Base-by-base conservation (phyloP, 306 rosid species). In the Canavalia gladiata region DNA sequence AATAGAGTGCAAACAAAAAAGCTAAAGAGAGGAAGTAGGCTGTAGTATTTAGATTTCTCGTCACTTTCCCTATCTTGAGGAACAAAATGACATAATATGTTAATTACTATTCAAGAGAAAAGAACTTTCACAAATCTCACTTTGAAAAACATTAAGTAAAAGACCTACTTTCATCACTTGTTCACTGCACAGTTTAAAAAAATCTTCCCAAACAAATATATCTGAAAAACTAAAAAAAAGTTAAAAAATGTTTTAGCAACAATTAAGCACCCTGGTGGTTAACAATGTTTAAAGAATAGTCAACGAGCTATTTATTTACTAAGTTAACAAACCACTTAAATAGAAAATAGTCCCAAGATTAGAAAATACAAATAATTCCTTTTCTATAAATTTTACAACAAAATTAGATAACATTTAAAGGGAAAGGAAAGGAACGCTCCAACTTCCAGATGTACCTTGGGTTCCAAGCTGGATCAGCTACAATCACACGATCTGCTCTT, bases 391-490 rank as follows among this genome's bases (percentile, higher is more conserved):
- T 10, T 47, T 33, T 47, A 10, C 34, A 57, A 2, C 57, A 33
- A 65, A 73, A 12, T 12, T 39, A 37, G 12, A 66, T 35, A 11
- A n/a, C 50, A 56, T 33, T 25, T 4, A 35, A 72, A 71, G 47
- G 77, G 34, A 72, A 55, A 8, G 18, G 31, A 43, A 64, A 66
- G 13, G 2, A 59, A 73, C 29, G 39, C 37, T 77, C 33, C 77
- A 79, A 72, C 37, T 77, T 39, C 77, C 76, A 72, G 65, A 75
- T 58, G 46, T 47, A 95, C 99, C 99, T 95, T 9, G 99, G 99
- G 84, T 95, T 95, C 98, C 99, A 95, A 81, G 99, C 98, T 84
- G 99, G 99, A 87, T 95, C 98, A 71, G 90, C 99, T 43, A 95
- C 98, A 85, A 95, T 95, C 72, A 95, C 99, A 76, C 99, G 97